Conservation (phyloP, 495 filamentous ascomycete genomes). For the Podospora australis region DNA sequence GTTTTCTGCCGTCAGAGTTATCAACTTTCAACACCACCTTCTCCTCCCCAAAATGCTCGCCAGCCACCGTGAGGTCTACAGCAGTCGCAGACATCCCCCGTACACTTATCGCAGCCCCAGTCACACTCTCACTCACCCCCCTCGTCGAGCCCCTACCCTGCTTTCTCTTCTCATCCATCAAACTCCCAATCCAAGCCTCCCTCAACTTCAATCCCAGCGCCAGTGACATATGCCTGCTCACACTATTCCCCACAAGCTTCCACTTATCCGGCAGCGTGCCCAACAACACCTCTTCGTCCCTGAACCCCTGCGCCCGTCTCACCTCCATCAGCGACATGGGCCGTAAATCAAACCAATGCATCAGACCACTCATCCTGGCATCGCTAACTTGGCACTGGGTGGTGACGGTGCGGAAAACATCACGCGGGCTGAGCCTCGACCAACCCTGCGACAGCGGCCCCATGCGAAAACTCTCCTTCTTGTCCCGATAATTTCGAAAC, state of each 20-base stretch:
- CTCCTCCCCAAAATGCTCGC: too few species aligned
- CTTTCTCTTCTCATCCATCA: constrained; percentile 20
- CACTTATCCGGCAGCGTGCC: constrained; percentile 47
- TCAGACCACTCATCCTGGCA: constrained; percentile 33
- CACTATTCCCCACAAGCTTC: constrained; percentile 64
- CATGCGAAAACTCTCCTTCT: constrained; percentile 1
- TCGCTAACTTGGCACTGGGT: constrained; percentile 43
- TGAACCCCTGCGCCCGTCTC: constrained; percentile 58
- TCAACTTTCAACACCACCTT: too few species aligned
- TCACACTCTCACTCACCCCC: background rate
- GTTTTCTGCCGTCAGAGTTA: too few species aligned
- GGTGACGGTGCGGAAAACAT: constrained; percentile 51
- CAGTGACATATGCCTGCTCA: constrained; percentile 56
- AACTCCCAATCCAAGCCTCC: constrained; percentile 45
- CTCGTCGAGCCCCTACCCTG: background rate
- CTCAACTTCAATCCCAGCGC: constrained; percentile 56
- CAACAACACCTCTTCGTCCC: constrained; percentile 60
- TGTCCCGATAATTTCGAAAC: constrained; percentile 16
- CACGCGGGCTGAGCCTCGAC: constrained; percentile 43
- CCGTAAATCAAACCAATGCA: constrained; percentile 60
- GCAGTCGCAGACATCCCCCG: too few species aligned
- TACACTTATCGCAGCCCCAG: background rate
- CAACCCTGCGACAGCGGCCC: constrained; percentile 34
- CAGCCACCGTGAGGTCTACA: too few species aligned
- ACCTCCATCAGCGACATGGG: constrained; percentile 55